Conservation (phyloP, 2,329 filamentous ascomycete species). For the Aspergillus persii region DNA sequence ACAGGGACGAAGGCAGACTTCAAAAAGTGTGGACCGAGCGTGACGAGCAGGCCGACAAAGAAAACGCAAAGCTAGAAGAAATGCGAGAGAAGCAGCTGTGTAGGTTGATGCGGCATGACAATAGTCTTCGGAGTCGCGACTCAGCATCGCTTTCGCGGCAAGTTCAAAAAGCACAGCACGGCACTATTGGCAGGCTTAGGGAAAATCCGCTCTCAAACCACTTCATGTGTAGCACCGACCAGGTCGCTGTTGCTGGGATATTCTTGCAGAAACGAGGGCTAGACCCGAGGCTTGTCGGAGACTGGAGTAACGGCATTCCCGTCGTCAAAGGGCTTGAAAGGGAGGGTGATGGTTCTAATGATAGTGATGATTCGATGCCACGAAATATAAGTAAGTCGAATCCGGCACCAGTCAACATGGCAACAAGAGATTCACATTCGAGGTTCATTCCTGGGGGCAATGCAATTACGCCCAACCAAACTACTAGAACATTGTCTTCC, state of each 20-base stretch:
- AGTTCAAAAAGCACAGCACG: constrained; percentile 26
- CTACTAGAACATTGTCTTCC: neutral
- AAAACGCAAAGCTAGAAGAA: constrained; percentile 27
- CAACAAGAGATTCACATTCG: neutral
- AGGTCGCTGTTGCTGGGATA: constrained; percentile 30
- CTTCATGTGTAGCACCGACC: constrained; percentile 28
- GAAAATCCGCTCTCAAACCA: constrained; percentile 19
- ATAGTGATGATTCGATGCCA: neutral
- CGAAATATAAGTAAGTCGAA: neutral
- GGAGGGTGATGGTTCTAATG: no score
- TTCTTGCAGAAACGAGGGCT: constrained; percentile 32
- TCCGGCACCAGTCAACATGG: neutral
- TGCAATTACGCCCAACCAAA: neutral
- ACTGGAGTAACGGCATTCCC: constrained; percentile 31
- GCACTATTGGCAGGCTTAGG: constrained; percentile 12
- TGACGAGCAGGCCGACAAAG: constrained; percentile 27
- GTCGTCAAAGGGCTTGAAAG: neutral
- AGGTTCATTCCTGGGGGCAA: neutral
- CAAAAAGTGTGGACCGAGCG: constrained; percentile 15
- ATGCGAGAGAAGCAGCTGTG: constrained; percentile 37
- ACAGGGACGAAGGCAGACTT: constrained; percentile 22
- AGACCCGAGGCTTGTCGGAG: constrained; percentile 28
- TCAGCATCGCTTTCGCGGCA: constrained; percentile 26
- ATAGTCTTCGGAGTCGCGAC: constrained; percentile 24
- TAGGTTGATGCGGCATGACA: constrained; percentile 32